phyloP scores from a whole-genome alignment of 768 basidiomycete genomes.

The Lactifluus subvellereus region DNA sequence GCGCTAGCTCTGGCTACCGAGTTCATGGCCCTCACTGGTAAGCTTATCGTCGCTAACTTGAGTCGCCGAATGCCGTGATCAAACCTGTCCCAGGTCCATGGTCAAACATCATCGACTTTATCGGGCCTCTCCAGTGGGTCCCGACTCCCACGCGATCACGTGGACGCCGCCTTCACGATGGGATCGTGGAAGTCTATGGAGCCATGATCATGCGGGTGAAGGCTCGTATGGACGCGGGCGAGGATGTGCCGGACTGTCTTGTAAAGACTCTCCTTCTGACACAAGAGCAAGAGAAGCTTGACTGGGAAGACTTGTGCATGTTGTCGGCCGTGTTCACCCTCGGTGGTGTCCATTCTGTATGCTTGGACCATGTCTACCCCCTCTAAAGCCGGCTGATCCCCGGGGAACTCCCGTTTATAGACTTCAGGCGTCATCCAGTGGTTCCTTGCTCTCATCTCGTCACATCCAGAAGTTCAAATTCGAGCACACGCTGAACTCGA shows the following conservation, averaged over 20 bases:
- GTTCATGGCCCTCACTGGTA: conserved; percentile 37
- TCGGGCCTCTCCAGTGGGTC: conserved; percentile 38
- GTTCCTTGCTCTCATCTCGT: conserved; percentile 28
- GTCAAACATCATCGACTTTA: conserved; percentile 43
- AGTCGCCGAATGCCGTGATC: neutral
- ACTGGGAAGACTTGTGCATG: conserved; percentile 34
- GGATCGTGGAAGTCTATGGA: conserved; percentile 32
- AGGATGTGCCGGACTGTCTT: conserved; percentile 34
- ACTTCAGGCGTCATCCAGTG: conserved; percentile 34
- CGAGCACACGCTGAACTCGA: conserved; percentile 31
- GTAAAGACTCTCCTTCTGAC: conserved; percentile 32
- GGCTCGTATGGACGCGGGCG: conserved; percentile 30
- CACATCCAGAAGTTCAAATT: conserved; percentile 28
- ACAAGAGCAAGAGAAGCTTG: conserved; percentile 30
- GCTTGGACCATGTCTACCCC: neutral
- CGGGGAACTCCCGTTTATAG: conserved; percentile 21
- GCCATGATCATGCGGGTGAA: conserved; percentile 31
- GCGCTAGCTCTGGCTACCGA: conserved; percentile 38
- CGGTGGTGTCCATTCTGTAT: conserved; percentile 33
- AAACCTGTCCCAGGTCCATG: conserved; percentile 32
- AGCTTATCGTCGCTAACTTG: neutral
- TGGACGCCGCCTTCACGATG: conserved; percentile 36
- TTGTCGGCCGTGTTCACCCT: conserved; percentile 33
- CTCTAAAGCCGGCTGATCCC: conserved; percentile 1
- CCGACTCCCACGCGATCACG: conserved; percentile 37